Conservation (phyloP, 2,329 filamentous ascomycete species). For the Salinomyces thailandicus region DNA sequence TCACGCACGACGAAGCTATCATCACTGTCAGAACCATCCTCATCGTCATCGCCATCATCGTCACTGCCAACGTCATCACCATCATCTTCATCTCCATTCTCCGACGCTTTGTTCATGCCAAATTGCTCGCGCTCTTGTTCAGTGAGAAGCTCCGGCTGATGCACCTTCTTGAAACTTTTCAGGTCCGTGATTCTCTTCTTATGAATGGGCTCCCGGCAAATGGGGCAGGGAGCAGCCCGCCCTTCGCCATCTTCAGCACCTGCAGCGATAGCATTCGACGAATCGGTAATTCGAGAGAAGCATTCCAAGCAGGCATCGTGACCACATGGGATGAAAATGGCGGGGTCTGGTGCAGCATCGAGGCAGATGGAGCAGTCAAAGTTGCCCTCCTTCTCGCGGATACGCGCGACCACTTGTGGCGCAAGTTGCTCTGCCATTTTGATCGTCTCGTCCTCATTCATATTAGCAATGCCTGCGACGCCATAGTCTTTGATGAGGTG, state of each 20-base stretch:
- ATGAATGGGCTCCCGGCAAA: conserved; percentile 60
- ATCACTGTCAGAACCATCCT: conserved; percentile 26
- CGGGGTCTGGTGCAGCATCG: conserved; percentile 62
- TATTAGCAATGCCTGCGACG: conserved; percentile 37
- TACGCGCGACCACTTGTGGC: conserved; percentile 52
- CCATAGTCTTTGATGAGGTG: conserved; percentile 59
- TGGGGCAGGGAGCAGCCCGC: conserved; percentile 55
- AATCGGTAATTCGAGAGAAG: conserved; percentile 58
- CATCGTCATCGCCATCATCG: conserved; percentile 26
- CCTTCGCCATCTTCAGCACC: conserved; percentile 43
- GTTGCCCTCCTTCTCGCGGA: conserved; percentile 46
- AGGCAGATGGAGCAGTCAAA: conserved; percentile 80
- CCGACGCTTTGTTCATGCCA: conserved; percentile 23
- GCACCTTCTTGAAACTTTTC: conserved; percentile 59
- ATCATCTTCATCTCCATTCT: conserved; percentile 20
- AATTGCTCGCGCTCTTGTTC: conserved; percentile 20
- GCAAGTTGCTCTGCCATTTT: conserved; percentile 53
- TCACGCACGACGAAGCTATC: conserved; percentile 44
- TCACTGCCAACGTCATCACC: conserved; percentile 32
- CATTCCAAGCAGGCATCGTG: conserved; percentile 72
- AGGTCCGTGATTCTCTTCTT: conserved; percentile 63
- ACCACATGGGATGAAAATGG: conserved; percentile 72
- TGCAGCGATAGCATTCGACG: conserved; percentile 45
- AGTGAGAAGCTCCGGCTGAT: conserved; percentile 48
- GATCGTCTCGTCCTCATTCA: conserved; percentile 46